Conservation (phyloP, 805 yeast genomes). For the Ogataea polymorpha region DNA sequence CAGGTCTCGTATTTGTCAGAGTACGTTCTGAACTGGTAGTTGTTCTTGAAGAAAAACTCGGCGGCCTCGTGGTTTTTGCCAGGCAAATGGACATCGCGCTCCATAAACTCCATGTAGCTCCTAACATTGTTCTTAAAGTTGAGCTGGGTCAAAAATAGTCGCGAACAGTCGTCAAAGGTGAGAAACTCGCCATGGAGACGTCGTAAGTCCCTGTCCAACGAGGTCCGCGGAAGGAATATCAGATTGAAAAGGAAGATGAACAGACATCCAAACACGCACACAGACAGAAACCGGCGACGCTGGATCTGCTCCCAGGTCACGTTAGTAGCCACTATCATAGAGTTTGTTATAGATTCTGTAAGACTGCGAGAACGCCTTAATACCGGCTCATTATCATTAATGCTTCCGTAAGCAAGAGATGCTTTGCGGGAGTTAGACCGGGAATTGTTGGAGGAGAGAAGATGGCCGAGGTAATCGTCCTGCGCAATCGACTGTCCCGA, state of each 20-base stretch:
- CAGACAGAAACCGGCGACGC: conserved; percentile 41
- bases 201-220: conserved; percentile 75
- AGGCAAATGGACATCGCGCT: conserved; percentile 22
- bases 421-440: conserved; percentile 13
- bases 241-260: conserved; percentile 58
- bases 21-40: conserved; percentile 37
- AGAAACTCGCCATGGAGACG: conserved; percentile 64
- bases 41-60: conserved; percentile 15
- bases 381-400: conserved; percentile 10
- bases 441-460: conserved; percentile 11
- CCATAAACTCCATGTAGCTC: conserved; percentile 19
- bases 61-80: conserved; percentile 24
- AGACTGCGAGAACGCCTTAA: conserved; percentile 23
- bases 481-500: conserved; percentile 10
- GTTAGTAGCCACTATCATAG: conserved; percentile 26
- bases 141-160: conserved; percentile 43
- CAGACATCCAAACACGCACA: conserved; percentile 45
- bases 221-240: conserved; percentile 80
- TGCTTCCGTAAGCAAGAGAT: conserved; percentile 13
- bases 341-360: conserved; percentile 30
- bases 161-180: conserved; percentile 66
- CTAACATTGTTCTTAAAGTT: conserved; percentile 22
- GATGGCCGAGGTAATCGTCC: conserved; percentile 17
- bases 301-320: conserved; percentile 29
- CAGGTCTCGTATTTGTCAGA: conserved; percentile 57